These are phyloP conservation scores for Cystoderma amianthinum DNA, from an alignment of 768 basidiomycete genomes.

Conservation along the genomic window DNA sequence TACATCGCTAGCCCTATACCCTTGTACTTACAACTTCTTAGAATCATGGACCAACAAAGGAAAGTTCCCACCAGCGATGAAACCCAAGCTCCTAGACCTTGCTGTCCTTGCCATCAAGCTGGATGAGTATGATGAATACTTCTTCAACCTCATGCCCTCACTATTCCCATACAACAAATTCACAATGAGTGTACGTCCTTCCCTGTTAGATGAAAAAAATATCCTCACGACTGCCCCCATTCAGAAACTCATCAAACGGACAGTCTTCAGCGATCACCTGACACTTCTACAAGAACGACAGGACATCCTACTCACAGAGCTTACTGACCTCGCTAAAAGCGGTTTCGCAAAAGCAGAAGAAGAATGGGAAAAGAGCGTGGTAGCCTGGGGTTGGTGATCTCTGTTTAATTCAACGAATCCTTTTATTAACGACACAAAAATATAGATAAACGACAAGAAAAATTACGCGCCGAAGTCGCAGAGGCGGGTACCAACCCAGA, in stretches of 20 bases:
- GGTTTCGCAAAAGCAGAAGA: constrained; percentile 66
- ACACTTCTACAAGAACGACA: constrained; percentile 61
- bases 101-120: constrained; percentile 74
- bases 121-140: constrained; percentile 89
- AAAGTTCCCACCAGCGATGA: constrained; percentile 82
- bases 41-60: constrained; percentile 78
- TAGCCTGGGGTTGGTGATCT: constrained; percentile 55
- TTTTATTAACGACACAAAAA: background rate
- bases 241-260: constrained; percentile 92
- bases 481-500: constrained; percentile 20
- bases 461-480: constrained; percentile 27
- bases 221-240: background rate
- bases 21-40: constrained; percentile 15
- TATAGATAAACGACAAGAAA: constrained; percentile 53
- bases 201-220: background rate
- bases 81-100: constrained; percentile 62
- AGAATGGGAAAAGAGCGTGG: constrained; percentile 69
- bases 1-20: background rate
- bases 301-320: constrained; percentile 57
- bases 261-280: constrained; percentile 73
- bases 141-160: constrained; percentile 82
- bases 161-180: constrained; percentile 95
- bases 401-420: constrained; percentile 1
- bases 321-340: constrained; percentile 52
- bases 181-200: constrained; percentile 65